Conservation (phyloP, 225 moss, liverwort and hornwort species). For the Neckera pumila region DNA sequence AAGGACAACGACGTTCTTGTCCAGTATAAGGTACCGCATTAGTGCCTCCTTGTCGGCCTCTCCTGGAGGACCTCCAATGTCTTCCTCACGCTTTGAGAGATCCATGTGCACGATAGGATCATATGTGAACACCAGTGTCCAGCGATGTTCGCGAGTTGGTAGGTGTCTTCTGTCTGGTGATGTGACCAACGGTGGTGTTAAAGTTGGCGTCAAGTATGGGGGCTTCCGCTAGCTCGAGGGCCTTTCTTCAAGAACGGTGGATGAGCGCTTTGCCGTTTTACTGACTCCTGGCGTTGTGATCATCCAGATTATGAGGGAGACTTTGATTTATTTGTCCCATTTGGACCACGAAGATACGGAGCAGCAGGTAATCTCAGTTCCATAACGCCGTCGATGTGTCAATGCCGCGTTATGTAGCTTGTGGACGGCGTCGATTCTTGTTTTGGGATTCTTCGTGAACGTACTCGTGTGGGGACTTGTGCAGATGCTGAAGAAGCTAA, state of each 20-base stretch:
- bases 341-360: slow-evolving; percentile 98
- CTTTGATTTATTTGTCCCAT: slow-evolving; percentile 92
- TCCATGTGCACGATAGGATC: neutral
- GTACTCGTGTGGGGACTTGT: neutral
- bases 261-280: neutral
- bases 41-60: neutral
- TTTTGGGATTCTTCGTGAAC: neutral
- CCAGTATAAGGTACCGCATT: slow-evolving; percentile 63
- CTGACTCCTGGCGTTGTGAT: neutral
- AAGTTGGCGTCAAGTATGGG: neutral
- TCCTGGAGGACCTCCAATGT: neutral
- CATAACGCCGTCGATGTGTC: neutral
- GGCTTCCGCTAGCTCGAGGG: neutral
- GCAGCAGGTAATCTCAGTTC: slow-evolving; percentile 53
- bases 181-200: neutral
- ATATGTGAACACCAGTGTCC: neutral
- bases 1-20: slow-evolving; percentile 95
- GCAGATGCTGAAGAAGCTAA: slow-evolving; percentile 94
- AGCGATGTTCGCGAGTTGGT: neutral
- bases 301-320: slow-evolving; percentile 95
- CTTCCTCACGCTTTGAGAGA: neutral
- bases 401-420: too few species aligned
- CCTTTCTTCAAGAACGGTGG: neutral
- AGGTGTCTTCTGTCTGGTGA: neutral
- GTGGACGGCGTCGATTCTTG: neutral